Evolutionary conservation across 805 yeast genomes (phyloP).

Genomic region (Cyberlindnera samutprakarnensis): DNA sequence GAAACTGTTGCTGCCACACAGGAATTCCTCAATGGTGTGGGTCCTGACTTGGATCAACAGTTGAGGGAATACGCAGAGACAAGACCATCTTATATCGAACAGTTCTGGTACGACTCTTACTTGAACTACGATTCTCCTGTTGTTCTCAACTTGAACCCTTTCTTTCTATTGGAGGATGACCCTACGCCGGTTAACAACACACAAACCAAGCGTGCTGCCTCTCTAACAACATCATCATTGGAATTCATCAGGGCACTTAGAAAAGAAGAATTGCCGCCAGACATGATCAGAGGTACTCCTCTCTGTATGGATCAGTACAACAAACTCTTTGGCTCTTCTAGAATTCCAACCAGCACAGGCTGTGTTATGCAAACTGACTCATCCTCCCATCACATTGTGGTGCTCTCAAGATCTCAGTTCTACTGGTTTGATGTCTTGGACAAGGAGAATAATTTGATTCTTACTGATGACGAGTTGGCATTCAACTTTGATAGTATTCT

Average conservation of each 20-base stretch:
- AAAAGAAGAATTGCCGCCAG: slow-evolving; percentile 66
- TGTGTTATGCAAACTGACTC: slow-evolving; percentile 81
- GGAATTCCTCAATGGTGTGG: slow-evolving; percentile 47
- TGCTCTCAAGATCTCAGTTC: slow-evolving; percentile 78
- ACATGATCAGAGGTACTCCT: slow-evolving; percentile 54
- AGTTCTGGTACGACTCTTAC: slow-evolving; percentile 91
- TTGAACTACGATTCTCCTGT: slow-evolving; percentile 83
- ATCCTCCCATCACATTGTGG: slow-evolving; percentile 72
- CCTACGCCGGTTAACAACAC: slow-evolving; percentile 48
- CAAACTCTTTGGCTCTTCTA: slow-evolving; percentile 76
- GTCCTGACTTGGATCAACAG: slow-evolving; percentile 52
- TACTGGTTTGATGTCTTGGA: slow-evolving; percentile 94
- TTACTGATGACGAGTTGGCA: slow-evolving; percentile 69
- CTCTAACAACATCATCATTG: slow-evolving; percentile 67
- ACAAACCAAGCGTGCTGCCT: slow-evolving; percentile 76
- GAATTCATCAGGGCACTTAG: slow-evolving; percentile 77
- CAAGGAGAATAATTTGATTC: slow-evolving; percentile 56
- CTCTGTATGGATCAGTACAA: slow-evolving; percentile 91
- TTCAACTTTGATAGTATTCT: slow-evolving; percentile 70
- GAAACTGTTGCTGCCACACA: slow-evolving; percentile 53
- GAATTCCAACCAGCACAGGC: slow-evolving; percentile 77
- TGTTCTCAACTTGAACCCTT: slow-evolving; percentile 87
- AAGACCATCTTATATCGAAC: slow-evolving; percentile 79
- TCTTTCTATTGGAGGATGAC: slow-evolving; percentile 84
- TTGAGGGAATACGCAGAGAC: slow-evolving; percentile 54